Conservation (phyloP, 331 rosid species). For the Telfairia occidentalis region DNA sequence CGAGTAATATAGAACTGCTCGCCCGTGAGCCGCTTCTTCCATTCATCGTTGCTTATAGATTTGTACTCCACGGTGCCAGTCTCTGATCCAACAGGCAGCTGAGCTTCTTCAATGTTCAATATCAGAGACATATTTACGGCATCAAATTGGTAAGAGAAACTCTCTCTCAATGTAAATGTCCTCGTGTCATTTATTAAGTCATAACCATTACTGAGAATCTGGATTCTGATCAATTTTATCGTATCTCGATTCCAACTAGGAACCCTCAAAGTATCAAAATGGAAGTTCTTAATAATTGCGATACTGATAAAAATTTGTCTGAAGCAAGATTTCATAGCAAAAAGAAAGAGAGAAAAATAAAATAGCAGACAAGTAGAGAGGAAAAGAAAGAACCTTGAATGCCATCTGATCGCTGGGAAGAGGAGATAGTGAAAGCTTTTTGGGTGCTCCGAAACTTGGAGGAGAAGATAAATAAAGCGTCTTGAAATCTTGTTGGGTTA, state of each 20-base stretch:
- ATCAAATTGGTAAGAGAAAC: background rate
- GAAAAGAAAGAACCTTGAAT: constrained; percentile 25
- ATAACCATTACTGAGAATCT: background rate
- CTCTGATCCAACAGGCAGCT: constrained; percentile 31
- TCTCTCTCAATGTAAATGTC: background rate
- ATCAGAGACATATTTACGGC: background rate
- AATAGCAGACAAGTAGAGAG: too few relatives aligned
- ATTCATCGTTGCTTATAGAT: constrained; percentile 45
- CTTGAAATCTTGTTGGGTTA: constrained; percentile 20
- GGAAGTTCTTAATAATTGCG: background rate
- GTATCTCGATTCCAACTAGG: background rate
- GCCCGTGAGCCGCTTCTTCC: constrained; percentile 58
- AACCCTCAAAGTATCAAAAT: background rate
- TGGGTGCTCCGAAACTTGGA: constrained; percentile 19
- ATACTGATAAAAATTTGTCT: background rate
- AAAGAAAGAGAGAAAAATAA: too few relatives aligned
- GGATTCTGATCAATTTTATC: background rate
- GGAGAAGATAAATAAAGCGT: constrained; percentile 25
- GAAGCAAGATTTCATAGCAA: background rate
- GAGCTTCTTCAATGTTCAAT: background rate
- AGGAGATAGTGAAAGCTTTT: constrained; percentile 34
- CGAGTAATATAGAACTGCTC: constrained; percentile 77
- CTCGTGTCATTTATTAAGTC: background rate
- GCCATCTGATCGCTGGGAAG: constrained; percentile 47
- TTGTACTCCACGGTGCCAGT: constrained; percentile 38